Conservation (phyloP, 306 rosid species). For the Dalbergia oliveri region DNA sequence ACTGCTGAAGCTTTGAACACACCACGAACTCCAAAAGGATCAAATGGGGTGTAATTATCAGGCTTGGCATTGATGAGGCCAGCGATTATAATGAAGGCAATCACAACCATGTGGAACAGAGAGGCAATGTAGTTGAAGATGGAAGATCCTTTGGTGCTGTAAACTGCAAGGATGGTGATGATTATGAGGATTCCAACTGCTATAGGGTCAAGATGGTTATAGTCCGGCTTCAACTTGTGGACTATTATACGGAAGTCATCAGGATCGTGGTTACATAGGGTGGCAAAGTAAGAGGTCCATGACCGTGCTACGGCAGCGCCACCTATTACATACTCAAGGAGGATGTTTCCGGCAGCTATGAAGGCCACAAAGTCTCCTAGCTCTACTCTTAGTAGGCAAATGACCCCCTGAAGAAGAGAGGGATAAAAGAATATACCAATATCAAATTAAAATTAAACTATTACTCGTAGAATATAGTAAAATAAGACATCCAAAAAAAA, state of each 20-base stretch:
- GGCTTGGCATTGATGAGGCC: slow-evolving; percentile 73
- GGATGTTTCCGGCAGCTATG: slow-evolving; percentile 85
- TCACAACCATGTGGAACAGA: slow-evolving; percentile 61
- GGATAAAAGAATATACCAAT: not conserved
- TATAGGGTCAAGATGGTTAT: slow-evolving; percentile 73
- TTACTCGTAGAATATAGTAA: too few relatives aligned
- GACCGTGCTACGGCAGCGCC: slow-evolving; percentile 85
- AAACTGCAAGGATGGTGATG: slow-evolving; percentile 62
- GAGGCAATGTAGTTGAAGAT: slow-evolving; percentile 83
- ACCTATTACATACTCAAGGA: slow-evolving; percentile 70
- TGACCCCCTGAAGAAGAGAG: slow-evolving; percentile 66
- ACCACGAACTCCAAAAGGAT: slow-evolving; percentile 58
- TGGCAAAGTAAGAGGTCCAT: slow-evolving; percentile 90
- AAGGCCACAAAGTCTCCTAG: slow-evolving; percentile 86
- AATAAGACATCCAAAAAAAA: too few relatives aligned
- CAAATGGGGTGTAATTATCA: slow-evolving; percentile 55
- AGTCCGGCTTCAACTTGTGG: slow-evolving; percentile 21
- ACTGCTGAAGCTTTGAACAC: slow-evolving; percentile 75
- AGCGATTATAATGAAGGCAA: slow-evolving; percentile 74
- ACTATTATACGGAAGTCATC: slow-evolving; percentile 68
- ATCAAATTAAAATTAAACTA: slow-evolving; percentile 40
- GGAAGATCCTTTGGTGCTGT: slow-evolving; percentile 87
- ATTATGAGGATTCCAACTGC: slow-evolving; percentile 57
- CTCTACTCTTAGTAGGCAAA: slow-evolving; percentile 88
- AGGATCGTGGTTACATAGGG: slow-evolving; percentile 63